Conservation (phyloP, 345 rosid species). For the Bruguiera gymnorhiza region DNA sequence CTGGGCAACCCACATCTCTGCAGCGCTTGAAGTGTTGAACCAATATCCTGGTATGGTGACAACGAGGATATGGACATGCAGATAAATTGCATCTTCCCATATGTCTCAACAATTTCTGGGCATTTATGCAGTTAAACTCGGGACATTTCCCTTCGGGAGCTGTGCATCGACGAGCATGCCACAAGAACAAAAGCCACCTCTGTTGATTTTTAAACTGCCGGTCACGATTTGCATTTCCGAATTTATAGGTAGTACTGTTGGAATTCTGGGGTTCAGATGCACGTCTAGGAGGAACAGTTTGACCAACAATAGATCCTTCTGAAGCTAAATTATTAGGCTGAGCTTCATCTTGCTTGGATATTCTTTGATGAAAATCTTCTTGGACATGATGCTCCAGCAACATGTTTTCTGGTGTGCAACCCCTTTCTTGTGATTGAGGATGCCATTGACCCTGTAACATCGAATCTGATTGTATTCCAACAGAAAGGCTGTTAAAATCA, state of each 20-base stretch:
- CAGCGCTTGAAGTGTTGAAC: slow-evolving; percentile 63
- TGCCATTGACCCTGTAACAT: slow-evolving; percentile 58
- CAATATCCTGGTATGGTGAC: slow-evolving; percentile 65
- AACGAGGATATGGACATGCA: slow-evolving; percentile 70
- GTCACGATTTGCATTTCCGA: slow-evolving; percentile 52
- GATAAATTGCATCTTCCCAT: slow-evolving; percentile 59
- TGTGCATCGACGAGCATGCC: slow-evolving; percentile 81
- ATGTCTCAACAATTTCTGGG: slow-evolving; percentile 65
- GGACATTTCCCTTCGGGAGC: slow-evolving; percentile 83
- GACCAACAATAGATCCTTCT: slow-evolving; percentile 53
- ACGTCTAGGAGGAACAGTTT: slow-evolving; percentile 43
- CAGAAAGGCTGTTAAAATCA: slow-evolving; percentile 44
- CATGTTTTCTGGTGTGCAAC: slow-evolving; percentile 43
- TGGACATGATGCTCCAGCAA: slow-evolving; percentile 62
- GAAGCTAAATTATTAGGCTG: slow-evolving; percentile 60
- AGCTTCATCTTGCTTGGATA: slow-evolving; percentile 69
- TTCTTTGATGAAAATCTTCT: slow-evolving; percentile 70
- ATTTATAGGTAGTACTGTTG: slow-evolving; percentile 40
- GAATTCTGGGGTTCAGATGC: slow-evolving; percentile 44
- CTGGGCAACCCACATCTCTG: slow-evolving; percentile 65
- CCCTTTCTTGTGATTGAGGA: slow-evolving; percentile 54
- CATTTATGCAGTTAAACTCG: slow-evolving; percentile 53
- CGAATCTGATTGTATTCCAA: slow-evolving; percentile 51
- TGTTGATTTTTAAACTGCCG: slow-evolving; percentile 62
- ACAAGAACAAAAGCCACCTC: slow-evolving; percentile 82